Conservation (phyloP, 2,329 filamentous ascomycete genomes). For the Clarireedia monteithiana region DNA sequence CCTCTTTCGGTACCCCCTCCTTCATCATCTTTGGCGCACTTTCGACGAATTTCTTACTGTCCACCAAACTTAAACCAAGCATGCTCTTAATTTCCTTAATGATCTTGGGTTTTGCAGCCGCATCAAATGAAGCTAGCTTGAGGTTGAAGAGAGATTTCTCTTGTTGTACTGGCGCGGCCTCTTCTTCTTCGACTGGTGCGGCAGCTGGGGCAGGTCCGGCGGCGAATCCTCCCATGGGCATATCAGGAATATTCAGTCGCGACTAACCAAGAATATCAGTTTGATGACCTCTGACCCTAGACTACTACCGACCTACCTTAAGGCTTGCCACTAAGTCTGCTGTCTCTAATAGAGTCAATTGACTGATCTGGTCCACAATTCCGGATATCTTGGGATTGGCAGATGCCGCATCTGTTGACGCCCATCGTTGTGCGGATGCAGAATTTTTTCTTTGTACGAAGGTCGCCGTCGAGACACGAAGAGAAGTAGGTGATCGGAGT, state of each 20-base stretch:
- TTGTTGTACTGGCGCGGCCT: slow-evolving; percentile 78
- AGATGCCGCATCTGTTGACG: slow-evolving; percentile 68
- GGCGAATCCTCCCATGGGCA: slow-evolving; percentile 88
- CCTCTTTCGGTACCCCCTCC: slow-evolving; percentile 97
- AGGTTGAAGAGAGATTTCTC: slow-evolving; percentile 97
- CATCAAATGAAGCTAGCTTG: slow-evolving; percentile 86
- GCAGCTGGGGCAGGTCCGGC: slow-evolving; percentile 51
- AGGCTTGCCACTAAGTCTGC: slow-evolving; percentile 89
- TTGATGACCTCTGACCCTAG: background rate
- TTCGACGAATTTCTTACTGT: slow-evolving; percentile 99
- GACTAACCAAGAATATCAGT: slow-evolving; percentile 44
- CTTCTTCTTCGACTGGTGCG: slow-evolving; percentile 70
- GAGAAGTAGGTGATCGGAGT: slow-evolving; percentile 42
- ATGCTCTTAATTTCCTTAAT: slow-evolving; percentile 99
- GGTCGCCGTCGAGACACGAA: slow-evolving; percentile 39
- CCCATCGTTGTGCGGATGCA: slow-evolving; percentile 64
- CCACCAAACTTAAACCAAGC: slow-evolving; percentile 90
- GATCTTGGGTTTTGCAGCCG: slow-evolving; percentile 88
- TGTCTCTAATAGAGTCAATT: slow-evolving; percentile 95
- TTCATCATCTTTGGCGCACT: slow-evolving; percentile 97
- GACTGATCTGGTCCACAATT: slow-evolving; percentile 98
- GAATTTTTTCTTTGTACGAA: slow-evolving; percentile 40
- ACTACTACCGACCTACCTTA: slow-evolving; percentile 58
- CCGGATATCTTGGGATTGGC: slow-evolving; percentile 83
- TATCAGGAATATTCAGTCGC: slow-evolving; percentile 94